Conservation (phyloP, 75 land plant species). For the Sequoia sempervirens region DNA sequence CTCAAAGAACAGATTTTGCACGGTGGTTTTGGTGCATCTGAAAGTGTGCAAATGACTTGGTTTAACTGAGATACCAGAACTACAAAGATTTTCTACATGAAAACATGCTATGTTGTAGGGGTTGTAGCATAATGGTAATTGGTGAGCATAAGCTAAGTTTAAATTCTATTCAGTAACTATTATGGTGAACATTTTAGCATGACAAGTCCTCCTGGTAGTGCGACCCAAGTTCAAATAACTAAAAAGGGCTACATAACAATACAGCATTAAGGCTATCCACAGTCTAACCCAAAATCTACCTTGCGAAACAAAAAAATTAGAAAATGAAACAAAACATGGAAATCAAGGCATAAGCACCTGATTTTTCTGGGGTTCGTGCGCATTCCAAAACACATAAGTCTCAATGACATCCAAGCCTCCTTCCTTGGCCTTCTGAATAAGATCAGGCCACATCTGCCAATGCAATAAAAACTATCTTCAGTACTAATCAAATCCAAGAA, state of each 20-base stretch:
- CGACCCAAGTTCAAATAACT: too few relatives aligned
- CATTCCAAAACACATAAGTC: slow-evolving; percentile 20
- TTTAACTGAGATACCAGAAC: background rate
- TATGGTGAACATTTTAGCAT: background rate
- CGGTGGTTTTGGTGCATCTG: too few relatives aligned
- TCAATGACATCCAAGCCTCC: slow-evolving; percentile 24
- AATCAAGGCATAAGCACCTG: slow-evolving; percentile 4
- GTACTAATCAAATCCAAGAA: background rate
- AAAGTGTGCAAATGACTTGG: background rate
- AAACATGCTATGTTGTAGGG: too few relatives aligned
- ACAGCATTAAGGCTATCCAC: background rate
- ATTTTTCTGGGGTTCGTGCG: slow-evolving; percentile 5
- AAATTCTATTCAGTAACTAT: background rate
- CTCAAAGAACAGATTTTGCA: too few relatives aligned
- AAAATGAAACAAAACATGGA: background rate
- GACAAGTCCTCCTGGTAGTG: too few relatives aligned
- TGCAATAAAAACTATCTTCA: background rate
- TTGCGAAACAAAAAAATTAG: background rate
- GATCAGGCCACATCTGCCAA: slow-evolving; percentile 19
- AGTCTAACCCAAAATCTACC: background rate
- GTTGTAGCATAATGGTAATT: background rate
- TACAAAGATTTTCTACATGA: background rate
- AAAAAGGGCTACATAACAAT: too few relatives aligned
- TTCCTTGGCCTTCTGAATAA: slow-evolving; percentile 19
- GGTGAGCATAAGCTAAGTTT: background rate